Evolutionary conservation across 164 flowering plant genomes (phyloP).

Genomic region (Piper betle): DNA sequence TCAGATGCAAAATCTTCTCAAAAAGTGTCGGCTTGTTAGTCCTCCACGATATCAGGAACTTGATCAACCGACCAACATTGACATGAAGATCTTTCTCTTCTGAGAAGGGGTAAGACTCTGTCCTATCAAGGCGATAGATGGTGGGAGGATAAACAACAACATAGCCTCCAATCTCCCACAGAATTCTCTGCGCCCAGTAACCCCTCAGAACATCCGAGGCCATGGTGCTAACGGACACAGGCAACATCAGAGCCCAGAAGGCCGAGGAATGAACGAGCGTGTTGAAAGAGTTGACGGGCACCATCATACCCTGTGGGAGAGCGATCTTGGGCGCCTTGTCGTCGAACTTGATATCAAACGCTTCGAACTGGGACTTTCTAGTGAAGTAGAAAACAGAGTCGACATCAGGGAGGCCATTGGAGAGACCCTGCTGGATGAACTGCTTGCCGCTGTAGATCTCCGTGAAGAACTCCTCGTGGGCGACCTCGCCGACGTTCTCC

Average conservation of each 20-base stretch:
- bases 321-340: constrained; percentile 86
- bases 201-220: constrained; percentile 96
- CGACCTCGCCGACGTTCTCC: constrained; percentile 82
- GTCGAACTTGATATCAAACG: constrained; percentile 82
- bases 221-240: constrained; percentile 92
- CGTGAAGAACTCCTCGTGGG: constrained; percentile 83
- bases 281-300: constrained; percentile 85
- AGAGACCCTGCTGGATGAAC: constrained; percentile 89
- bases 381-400: constrained; percentile 98
- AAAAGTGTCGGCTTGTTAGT: constrained; percentile 65
- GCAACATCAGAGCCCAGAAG: constrained; percentile 96
- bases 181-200: constrained; percentile 90
- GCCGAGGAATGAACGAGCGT: constrained; percentile 82
- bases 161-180: constrained; percentile 94
- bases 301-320: constrained; percentile 90
- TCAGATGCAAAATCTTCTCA: constrained; percentile 77
- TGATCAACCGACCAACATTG: constrained; percentile 73
- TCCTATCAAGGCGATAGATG: constrained; percentile 53
- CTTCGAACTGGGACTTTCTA: constrained; percentile 62
- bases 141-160: constrained; percentile 95
- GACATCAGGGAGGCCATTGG: constrained; percentile 94
- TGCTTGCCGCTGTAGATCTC: constrained; percentile 87
- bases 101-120: constrained; percentile 78
- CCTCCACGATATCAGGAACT: constrained; percentile 79
- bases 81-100: constrained; percentile 99